Base-by-base conservation (phyloP, 495 filamentous ascomycete species). In the Filosporella fistucella region DNA sequence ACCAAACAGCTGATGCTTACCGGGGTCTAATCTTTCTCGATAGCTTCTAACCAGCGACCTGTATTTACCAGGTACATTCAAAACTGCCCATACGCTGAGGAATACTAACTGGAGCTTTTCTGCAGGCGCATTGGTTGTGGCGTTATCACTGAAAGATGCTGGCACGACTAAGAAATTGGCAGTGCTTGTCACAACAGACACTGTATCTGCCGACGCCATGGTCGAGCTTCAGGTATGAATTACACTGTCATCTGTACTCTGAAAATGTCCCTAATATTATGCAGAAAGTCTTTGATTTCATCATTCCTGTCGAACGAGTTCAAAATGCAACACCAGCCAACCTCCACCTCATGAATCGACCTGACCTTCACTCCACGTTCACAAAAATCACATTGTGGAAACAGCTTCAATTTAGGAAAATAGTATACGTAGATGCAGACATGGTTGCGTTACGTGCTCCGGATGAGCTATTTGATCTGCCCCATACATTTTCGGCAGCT, bases 311-410 rank as follows among this genome's bases (percentile, higher is more conserved):
- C 42, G 70, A 81, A 29, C 80, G 80, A 29, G 81, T 96, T 49
- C 75, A 75, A 43, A 97, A 89, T 61, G 74, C 75, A 35, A 76
- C 77, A 14, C 86, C 88, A 1, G 82, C 82, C 34, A 96, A 96
- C 58, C 78, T 99, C 38, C 83, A 81, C 66, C 77, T 96, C 26
- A 95, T 99, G 90, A 80, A 88, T 57, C 88, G 93, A 25, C 78
- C 81, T 41, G 94, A 99, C 59, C 76, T 99, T 16, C 80, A 86
- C 56, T 85, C 89, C 14, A 85, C 91, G 45, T 96, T 96, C 62
- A 97, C 93, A 45, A 99, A 99, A 71, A 89, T 99, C 63, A 82
- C 86, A 49, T 74, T 99, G 13, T 99, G 94, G 94, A 85, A 83
- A 42, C 85, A 89, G 66, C 85, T 80, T 12, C 91, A 95, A 63